Conservation (phyloP, 2,329 filamentous ascomycete genomes). For the Colletotrichum sansevieriae region DNA sequence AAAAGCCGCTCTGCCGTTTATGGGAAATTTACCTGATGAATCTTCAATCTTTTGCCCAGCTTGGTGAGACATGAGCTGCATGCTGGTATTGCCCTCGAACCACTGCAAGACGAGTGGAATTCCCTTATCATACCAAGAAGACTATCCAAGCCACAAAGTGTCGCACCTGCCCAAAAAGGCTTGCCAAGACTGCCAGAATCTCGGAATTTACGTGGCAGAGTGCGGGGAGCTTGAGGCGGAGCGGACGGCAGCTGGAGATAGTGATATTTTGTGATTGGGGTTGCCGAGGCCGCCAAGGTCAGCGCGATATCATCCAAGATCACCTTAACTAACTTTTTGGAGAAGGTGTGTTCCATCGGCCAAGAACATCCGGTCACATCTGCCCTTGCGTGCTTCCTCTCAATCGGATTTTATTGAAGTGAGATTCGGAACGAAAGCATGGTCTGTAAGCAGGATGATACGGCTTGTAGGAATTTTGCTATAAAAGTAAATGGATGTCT, state of each 20-base stretch:
- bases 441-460: too few relatives aligned
- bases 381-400: slow-evolving; percentile 20
- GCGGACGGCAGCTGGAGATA: background rate
- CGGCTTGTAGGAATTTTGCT: too few relatives aligned
- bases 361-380: slow-evolving; percentile 23
- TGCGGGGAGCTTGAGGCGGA: slow-evolving; percentile 12
- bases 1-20: too few relatives aligned
- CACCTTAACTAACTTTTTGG: slow-evolving; percentile 25
- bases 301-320: slow-evolving; percentile 27
- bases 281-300: slow-evolving; percentile 23
- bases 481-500: too few relatives aligned
- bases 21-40: too few relatives aligned
- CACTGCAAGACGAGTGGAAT: too few relatives aligned
- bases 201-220: slow-evolving; percentile 7
- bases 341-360: slow-evolving; percentile 14
- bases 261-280: background rate
- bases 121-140: too few relatives aligned
- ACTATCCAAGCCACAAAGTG: background rate
- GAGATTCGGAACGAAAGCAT: background rate
- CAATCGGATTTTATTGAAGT: background rate
- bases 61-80: too few relatives aligned
- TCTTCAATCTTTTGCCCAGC: too few relatives aligned
- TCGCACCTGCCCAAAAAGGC: slow-evolving; percentile 21
- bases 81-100: too few relatives aligned
- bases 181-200: slow-evolving; percentile 10